Evolutionary conservation across 73 alveolate species (phyloP), one percentile per base, ranked within the genome.

Genomic region (Urostyla sp.): DNA sequence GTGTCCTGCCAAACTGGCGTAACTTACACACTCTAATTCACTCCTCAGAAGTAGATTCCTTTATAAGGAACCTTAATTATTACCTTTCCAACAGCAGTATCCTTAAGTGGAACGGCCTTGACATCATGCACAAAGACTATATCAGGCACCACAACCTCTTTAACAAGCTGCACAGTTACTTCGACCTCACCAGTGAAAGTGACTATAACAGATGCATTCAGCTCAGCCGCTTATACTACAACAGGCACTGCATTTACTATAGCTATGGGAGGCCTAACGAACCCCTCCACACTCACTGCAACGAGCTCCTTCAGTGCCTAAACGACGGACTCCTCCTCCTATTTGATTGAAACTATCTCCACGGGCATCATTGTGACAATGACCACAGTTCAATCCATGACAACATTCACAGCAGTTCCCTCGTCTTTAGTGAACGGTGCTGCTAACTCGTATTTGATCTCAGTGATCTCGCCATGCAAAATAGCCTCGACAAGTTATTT

Each of bases 371-470:
- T 75, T 21, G 85, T 51, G 10, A 0, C 43, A 31, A 66, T 80
- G 76, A 80, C 66, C 0, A 38, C 69, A 1, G 21, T 58, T 0
- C 79, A 63, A n/a, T 20, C 28, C 45, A 7, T 80, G 0, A 3
- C 89, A 2, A 31, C 75, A 46, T 76, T 77, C 3, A 45, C 48
- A 27, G 85, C 36, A 16, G 30, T 85, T 20, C 63, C 72, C 15
- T 1, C 76, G 0, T 43, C 77, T 35, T 1, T 44, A 0, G 66
- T 61, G 2, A 80, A 74, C 35, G 90, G 90, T 5, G 85, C 84
- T 32, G 15, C 77, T n/a, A 72, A 75, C 11, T 1, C 52, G 10
- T 80, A 80, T 49, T 18, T 58, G 0, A 37, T 80, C 18, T 72
- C 58, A 3, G 77, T 67, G 13, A 80, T 32, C 18, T 11, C 85